These are phyloP conservation scores for Populus simonii DNA, from an alignment of 345 rosid species.

Conservation along the genomic window DNA sequence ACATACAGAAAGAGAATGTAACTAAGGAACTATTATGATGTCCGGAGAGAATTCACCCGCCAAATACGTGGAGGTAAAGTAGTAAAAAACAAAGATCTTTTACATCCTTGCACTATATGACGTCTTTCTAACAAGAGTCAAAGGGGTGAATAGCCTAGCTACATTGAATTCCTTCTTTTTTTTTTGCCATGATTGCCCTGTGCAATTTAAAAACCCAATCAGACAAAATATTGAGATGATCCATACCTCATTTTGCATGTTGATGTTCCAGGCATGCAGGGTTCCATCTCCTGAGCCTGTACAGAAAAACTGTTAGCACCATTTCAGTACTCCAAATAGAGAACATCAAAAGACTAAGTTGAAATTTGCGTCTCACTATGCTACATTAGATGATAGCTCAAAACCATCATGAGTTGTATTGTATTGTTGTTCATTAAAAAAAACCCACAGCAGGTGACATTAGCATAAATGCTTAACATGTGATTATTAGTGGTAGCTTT, in stretches of 20 bases:
- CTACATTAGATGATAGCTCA: neutral
- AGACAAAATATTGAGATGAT: neutral
- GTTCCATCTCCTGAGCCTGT: conserved; percentile 95
- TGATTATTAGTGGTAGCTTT: neutral
- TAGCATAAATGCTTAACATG: neutral
- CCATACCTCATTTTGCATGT: conserved; percentile 67
- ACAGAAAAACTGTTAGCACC: neutral
- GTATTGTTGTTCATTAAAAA: neutral
- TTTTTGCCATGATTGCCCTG: neutral
- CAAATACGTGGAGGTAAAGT: neutral
- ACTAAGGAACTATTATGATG: neutral
- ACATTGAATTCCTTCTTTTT: neutral
- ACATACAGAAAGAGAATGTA: neutral
- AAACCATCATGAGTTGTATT: neutral
- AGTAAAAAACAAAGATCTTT: neutral
- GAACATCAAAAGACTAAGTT: neutral
- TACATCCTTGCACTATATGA: neutral
- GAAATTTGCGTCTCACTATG: neutral
- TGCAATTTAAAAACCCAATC: neutral
- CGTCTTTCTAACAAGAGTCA: neutral
- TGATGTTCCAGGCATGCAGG: conserved; percentile 87
- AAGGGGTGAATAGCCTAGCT: neutral
- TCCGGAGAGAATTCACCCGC: neutral
- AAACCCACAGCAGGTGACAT: neutral
- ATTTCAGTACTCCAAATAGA: neutral